A percentile compares a stretch with the other conserved stretches of the same genome.
Evolutionary conservation across 78 protist genomes (phyloP).

Genomic region (Cavenderia fasciculata): DNA sequence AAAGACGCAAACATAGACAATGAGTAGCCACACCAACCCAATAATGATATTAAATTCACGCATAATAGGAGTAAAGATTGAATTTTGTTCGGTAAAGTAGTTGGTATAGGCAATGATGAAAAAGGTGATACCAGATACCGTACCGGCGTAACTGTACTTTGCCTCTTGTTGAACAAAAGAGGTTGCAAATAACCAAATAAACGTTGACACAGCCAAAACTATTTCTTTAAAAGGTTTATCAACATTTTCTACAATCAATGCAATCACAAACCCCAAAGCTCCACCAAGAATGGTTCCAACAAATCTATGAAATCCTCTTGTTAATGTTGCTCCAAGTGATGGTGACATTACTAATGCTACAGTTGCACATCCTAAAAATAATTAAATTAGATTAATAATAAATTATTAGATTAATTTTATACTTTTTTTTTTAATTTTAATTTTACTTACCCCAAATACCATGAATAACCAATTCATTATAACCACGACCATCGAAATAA

Average conservation of each 20-base stretch:
- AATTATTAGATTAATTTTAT: too few species aligned
- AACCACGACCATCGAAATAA: slow-evolving; percentile 27
- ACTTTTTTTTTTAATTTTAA: too few species aligned
- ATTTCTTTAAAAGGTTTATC: slow-evolving; percentile 11
- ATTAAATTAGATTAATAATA: too few species aligned
- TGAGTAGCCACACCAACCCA: slow-evolving; percentile 57
- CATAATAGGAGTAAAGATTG: slow-evolving; percentile 16
- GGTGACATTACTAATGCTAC: slow-evolving; percentile 50
- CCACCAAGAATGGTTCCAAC: slow-evolving; percentile 43
- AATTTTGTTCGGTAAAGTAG: neutral
- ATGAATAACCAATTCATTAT: slow-evolving; percentile 8
- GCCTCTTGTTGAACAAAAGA: slow-evolving; percentile 57
- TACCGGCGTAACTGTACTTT: slow-evolving; percentile 24
- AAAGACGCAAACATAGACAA: neutral
- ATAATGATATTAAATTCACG: slow-evolving; percentile 26
- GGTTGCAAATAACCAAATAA: neutral
- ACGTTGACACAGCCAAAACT: neutral
- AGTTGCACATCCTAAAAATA: slow-evolving; percentile 42
- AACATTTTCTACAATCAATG: neutral
- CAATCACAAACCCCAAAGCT: slow-evolving; percentile 17
- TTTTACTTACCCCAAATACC: slow-evolving; percentile 78
- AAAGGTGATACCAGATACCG: slow-evolving; percentile 34
- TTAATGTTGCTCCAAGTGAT: slow-evolving; percentile 28
- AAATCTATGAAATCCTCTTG: slow-evolving; percentile 28
- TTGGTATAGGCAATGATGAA: slow-evolving; percentile 13